A percentile compares a stretch with the other conserved stretches of the same genome.
phyloP scores from a whole-genome alignment of 2,329 filamentous ascomycete species.

The Neocatenulostroma microsporum region DNA sequence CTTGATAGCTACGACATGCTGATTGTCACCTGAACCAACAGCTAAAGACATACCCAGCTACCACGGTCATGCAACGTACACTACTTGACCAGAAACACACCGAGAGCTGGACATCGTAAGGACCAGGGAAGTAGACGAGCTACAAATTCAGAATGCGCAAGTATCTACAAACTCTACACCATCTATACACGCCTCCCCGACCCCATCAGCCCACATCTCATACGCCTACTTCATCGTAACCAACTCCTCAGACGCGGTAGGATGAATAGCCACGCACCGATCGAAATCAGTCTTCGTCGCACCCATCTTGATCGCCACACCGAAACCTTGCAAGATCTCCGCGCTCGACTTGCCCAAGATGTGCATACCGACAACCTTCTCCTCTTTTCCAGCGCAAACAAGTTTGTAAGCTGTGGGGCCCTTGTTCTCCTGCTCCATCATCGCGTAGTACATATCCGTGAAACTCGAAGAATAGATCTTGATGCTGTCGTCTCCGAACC shows the following conservation, averaged over 20 bases:
- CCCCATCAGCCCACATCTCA: no score
- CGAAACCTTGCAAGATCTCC: slow-evolving; percentile 59
- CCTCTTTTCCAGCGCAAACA: slow-evolving; percentile 63
- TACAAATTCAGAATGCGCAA: no score
- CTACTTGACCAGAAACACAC: no score
- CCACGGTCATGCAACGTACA: no score
- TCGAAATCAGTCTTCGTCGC: slow-evolving; percentile 54
- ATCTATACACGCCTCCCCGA: no score
- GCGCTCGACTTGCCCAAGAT: slow-evolving; percentile 69
- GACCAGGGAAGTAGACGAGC: no score
- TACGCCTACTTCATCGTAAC: slow-evolving; percentile 36
- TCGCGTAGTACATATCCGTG: slow-evolving; percentile 80
- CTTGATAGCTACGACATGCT: no score
- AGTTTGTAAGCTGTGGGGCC: slow-evolving; percentile 76
- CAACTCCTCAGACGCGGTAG: slow-evolving; percentile 49
- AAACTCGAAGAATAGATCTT: slow-evolving; percentile 77
- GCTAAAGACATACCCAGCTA: no score
- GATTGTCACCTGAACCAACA: no score
- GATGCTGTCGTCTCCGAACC: slow-evolving; percentile 65
- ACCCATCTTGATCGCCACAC: slow-evolving; percentile 59
- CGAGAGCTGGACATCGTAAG: no score
- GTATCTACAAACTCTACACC: no score
- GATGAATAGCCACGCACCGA: slow-evolving; percentile 51
- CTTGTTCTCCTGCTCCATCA: slow-evolving; percentile 78
- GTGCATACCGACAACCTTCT: slow-evolving; percentile 79